phyloP scores from a whole-genome alignment of 768 basidiomycete genomes.

The Mycena capillaripes region DNA sequence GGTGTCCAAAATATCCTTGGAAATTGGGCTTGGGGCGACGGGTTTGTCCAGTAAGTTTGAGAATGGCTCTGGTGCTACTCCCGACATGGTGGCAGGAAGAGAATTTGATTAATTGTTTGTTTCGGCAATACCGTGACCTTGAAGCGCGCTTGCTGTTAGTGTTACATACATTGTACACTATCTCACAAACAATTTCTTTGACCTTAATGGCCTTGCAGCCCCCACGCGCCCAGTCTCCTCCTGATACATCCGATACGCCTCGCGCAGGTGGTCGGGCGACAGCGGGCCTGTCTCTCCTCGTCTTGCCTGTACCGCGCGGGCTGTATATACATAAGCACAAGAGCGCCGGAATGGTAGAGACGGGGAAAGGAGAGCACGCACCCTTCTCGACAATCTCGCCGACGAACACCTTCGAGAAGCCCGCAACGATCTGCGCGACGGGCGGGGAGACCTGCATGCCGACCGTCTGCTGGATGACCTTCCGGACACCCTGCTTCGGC shows the following conservation, averaged over 20 bases:
- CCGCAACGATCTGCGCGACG: conserved; percentile 91
- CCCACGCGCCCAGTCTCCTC: conserved; percentile 86
- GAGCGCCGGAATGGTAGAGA: not conserved
- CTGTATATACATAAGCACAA: conserved; percentile 51
- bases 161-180: no score
- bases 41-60: no score
- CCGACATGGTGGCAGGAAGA: no score
- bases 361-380: conserved; percentile 43
- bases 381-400: conserved; percentile 94
- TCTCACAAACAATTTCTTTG: conserved; percentile 82
- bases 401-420: conserved; percentile 92
- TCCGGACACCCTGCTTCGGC: conserved; percentile 86
- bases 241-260: conserved; percentile 89
- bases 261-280: conserved; percentile 90
- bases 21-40: no score
- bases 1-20: no score
- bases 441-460: conserved; percentile 89
- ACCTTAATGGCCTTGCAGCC: conserved; percentile 76
- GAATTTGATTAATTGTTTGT: no score
- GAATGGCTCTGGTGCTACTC: no score
- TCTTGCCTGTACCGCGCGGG: conserved; percentile 80
- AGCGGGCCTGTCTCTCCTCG: conserved; percentile 84
- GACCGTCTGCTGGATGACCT: conserved; percentile 86
- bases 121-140: no score
- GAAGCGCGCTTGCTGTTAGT: no score